These are phyloP conservation scores for Scutellaria barbata DNA, from an alignment of 257 asterid species.

Conservation along the genomic window DNA sequence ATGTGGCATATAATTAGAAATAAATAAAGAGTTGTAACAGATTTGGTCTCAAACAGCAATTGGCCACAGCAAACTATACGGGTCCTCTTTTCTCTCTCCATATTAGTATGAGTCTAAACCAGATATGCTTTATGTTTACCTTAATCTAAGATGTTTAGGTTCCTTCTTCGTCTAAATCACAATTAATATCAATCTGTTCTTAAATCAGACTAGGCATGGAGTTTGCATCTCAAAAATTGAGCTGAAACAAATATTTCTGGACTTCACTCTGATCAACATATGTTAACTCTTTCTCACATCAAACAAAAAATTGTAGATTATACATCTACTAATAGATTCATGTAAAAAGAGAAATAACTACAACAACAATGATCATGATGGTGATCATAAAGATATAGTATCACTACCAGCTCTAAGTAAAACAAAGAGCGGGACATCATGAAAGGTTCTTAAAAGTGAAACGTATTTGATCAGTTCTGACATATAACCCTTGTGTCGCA, in stretches of 20 bases:
- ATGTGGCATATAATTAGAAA: neutral
- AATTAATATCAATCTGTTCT: neutral
- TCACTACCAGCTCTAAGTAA: too few species aligned
- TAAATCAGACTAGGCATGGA: neutral
- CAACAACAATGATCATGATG: too few species aligned
- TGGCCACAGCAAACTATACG: slow-evolving; percentile 1
- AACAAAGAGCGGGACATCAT: too few species aligned
- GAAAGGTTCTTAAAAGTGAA: neutral
- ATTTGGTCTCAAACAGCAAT: neutral
- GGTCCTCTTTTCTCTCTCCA: neutral
- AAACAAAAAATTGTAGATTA: too few species aligned
- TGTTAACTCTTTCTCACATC: neutral
- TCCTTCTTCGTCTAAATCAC: slow-evolving; percentile 6
- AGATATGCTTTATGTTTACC: neutral
- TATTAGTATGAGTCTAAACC: neutral
- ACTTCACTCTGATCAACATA: neutral
- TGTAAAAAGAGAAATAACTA: too few species aligned
- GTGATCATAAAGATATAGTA: too few species aligned
- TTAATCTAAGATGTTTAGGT: neutral
- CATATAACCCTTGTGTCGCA: neutral
- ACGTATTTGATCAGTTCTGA: neutral
- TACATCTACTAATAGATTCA: too few species aligned
- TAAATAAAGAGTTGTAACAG: slow-evolving; percentile 4
- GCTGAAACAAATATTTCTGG: neutral
- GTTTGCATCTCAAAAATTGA: neutral